phyloP scores from a whole-genome alignment of 257 asterid species.

The Leptodermis oblonga region DNA sequence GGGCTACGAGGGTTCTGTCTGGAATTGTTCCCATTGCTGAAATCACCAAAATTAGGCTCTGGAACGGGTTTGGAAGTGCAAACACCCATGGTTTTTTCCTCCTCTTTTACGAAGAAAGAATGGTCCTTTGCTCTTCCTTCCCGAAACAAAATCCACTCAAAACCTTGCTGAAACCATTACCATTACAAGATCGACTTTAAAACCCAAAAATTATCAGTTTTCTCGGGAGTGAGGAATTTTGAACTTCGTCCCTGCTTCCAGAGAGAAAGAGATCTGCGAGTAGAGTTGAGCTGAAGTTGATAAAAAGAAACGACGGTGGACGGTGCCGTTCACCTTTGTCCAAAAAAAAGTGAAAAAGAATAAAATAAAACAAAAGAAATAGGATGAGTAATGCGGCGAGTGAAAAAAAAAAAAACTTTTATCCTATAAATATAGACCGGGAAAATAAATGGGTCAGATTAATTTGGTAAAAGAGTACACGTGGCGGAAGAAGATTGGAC shows the following conservation, averaged over 20 bases:
- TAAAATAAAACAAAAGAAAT: background rate
- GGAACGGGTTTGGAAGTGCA: conserved; percentile 62
- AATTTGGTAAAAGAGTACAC: background rate
- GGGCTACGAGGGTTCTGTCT: conserved; percentile 10
- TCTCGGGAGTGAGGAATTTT: background rate
- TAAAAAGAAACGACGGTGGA: conserved; percentile 24
- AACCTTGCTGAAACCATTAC: conserved; percentile 5
- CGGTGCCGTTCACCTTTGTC: conserved; percentile 19
- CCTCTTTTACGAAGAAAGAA: background rate
- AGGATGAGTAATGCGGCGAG: background rate
- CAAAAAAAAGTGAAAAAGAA: background rate
- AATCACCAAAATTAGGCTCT: conserved; percentile 22
- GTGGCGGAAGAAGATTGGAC: background rate
- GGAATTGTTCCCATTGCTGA: conserved; percentile 11
- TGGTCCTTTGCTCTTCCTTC: background rate
- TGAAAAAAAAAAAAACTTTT: background rate
- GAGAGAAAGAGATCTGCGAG: conserved; percentile 20
- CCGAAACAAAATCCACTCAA: conserved; percentile 6
- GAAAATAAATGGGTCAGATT: conserved; percentile 3
- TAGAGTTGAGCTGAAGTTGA: conserved; percentile 9
- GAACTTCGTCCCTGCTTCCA: conserved; percentile 13
- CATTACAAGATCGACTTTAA: conserved; percentile 8
- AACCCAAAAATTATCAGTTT: background rate
- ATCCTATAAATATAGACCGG: no score
- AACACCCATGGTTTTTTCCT: conserved; percentile 42